These are phyloP conservation scores for Xanthoceras sorbifolium DNA, from an alignment of 345 rosid genomes.

Conservation along the genomic window DNA sequence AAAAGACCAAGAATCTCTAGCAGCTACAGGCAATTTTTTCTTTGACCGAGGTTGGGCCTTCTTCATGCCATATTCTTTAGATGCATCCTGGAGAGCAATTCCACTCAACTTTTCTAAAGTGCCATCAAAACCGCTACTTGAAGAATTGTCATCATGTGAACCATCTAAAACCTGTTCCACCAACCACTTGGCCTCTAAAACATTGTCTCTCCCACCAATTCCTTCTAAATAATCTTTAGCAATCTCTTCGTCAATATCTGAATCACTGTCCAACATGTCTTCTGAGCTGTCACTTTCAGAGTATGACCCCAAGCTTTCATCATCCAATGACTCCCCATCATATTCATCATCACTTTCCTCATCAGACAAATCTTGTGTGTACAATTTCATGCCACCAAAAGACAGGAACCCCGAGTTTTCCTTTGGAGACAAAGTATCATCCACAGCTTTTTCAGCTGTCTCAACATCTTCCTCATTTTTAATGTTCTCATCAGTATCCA, in stretches of 20 bases:
- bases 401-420: slow-evolving; percentile 77
- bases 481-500: slow-evolving; percentile 31
- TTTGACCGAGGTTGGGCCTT: slow-evolving; percentile 35
- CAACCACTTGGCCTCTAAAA: slow-evolving; percentile 66
- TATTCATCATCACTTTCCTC: slow-evolving; percentile 55
- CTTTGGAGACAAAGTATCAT: slow-evolving; percentile 33
- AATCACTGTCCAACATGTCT: slow-evolving; percentile 46
- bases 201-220: slow-evolving; percentile 67
- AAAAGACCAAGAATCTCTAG: slow-evolving; percentile 43
- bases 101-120: slow-evolving; percentile 66
- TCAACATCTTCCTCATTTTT: slow-evolving; percentile 26
- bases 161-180: slow-evolving; percentile 44
- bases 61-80: slow-evolving; percentile 69
- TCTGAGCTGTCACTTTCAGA: slow-evolving; percentile 54
- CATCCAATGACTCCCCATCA: slow-evolving; percentile 35
- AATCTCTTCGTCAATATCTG: slow-evolving; percentile 75
- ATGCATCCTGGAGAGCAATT: slow-evolving; percentile 67
- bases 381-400: slow-evolving; percentile 72
- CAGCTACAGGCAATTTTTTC: slow-evolving; percentile 31
- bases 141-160: slow-evolving; percentile 54
- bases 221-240: slow-evolving; percentile 90
- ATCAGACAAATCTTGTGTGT: slow-evolving; percentile 72
- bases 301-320: slow-evolving; percentile 41
- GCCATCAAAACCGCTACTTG: slow-evolving; percentile 46
- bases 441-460: slow-evolving; percentile 39